These are phyloP conservation scores for Hyphopichia khmerensis DNA, from an alignment of 1,139 yeast genomes.

Conservation along the genomic window DNA sequence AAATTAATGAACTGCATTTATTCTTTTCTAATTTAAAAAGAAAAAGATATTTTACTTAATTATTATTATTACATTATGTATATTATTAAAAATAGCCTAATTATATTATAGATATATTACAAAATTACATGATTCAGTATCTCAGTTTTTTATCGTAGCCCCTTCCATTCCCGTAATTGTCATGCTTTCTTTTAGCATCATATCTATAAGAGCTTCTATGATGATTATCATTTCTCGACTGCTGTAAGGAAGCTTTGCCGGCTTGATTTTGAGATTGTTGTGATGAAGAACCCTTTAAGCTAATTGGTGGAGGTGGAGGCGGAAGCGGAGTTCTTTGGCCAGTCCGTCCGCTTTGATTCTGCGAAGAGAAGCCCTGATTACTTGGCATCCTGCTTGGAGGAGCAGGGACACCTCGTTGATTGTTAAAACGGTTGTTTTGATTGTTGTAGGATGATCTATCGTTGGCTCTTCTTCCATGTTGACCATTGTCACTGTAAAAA, in stretches of 20 bases:
- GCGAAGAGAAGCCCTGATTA: neutral
- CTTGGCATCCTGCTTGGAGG: conserved; percentile 1
- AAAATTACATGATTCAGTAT: conserved; percentile 13
- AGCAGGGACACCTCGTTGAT: neutral
- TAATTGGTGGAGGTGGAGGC: conserved; percentile 20
- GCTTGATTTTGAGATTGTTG: neutral
- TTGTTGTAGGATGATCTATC: conserved; percentile 2
- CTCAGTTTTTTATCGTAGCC: conserved; percentile 34
- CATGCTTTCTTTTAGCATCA: conserved; percentile 27
- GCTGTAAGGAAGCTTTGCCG: conserved; percentile 1
- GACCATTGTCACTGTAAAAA: neutral
- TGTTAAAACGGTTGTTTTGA: neutral
- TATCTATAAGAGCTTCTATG: conserved; percentile 7
- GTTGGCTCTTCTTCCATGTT: conserved; percentile 1
- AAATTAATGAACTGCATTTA: neutral
- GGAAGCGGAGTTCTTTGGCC: conserved; percentile 12
- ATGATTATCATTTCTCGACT: conserved; percentile 5
- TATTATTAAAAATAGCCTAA: neutral
- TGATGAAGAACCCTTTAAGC: conserved; percentile 4
- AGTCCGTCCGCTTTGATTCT: neutral
- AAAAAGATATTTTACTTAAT: conserved; percentile 6
- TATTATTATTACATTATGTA: conserved; percentile 2
- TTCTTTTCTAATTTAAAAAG: neutral
- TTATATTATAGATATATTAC: neutral
- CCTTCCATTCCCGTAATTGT: conserved; percentile 20